These are phyloP conservation scores for Baudoinia panamericana DNA, from an alignment of 495 filamentous ascomycete genomes.

Conservation along the genomic window DNA sequence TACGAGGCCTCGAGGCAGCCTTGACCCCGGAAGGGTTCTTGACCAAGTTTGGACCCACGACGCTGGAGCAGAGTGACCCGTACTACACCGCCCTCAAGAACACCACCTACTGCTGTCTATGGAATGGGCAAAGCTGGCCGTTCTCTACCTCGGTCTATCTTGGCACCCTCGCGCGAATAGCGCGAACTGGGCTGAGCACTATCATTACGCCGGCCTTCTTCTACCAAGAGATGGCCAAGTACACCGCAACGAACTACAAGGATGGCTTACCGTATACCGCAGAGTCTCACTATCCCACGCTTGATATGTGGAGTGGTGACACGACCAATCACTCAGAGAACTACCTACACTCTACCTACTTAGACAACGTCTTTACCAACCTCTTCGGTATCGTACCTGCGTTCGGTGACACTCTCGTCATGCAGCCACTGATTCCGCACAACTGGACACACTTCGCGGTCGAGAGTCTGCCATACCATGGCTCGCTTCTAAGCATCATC, in stretches of 20 bases:
- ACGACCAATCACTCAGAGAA: conserved; percentile 33
- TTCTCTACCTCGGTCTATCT: conserved; percentile 33
- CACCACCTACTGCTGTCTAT: conserved; percentile 33
- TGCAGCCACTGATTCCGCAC: conserved; percentile 32
- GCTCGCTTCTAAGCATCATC: conserved; percentile 31
- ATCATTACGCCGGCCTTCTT: conserved; percentile 25
- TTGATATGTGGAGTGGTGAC: conserved; percentile 33
- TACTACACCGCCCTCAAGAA: conserved; percentile 32
- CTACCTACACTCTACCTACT: conserved; percentile 36
- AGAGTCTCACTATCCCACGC: conserved; percentile 34
- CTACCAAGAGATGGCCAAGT: conserved; percentile 27
- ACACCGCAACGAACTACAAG: conserved; percentile 34
- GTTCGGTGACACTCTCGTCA: conserved; percentile 27
- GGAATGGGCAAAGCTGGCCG: conserved; percentile 39
- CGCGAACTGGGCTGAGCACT: conserved; percentile 11
- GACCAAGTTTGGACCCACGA: conserved; percentile 34
- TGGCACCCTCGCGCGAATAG: conserved; percentile 20
- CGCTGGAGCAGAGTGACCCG: conserved; percentile 31
- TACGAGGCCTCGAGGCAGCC: conserved; percentile 25
- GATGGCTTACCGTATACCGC: conserved; percentile 34
- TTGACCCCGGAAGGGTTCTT: conserved; percentile 31
- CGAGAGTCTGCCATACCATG: conserved; percentile 35
- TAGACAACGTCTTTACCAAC: conserved; percentile 37
- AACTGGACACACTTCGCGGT: conserved; percentile 36
- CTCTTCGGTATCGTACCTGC: conserved; percentile 33